Evolutionary conservation across 768 basidiomycete species (phyloP).

Genomic region (Termitomyces sp.): DNA sequence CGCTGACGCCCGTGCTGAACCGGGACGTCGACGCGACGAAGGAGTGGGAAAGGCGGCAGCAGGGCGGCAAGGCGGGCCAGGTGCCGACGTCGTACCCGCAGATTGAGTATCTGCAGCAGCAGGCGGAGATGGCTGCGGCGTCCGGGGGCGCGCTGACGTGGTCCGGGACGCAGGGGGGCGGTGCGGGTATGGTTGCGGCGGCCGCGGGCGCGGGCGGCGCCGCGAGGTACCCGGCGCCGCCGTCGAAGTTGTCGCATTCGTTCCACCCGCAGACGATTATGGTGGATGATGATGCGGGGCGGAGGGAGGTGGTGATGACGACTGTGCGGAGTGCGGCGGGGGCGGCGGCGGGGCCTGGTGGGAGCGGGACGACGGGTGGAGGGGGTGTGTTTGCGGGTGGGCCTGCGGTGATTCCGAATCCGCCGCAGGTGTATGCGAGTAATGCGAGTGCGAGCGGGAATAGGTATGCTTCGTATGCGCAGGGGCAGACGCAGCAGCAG

Average conservation of each 20-base stretch:
- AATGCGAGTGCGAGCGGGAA: conserved; percentile 46
- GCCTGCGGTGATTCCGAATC: conserved; percentile 60
- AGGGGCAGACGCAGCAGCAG: conserved; percentile 28
- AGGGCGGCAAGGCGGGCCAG: conserved; percentile 52
- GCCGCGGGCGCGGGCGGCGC: conserved; percentile 22
- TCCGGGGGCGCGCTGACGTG: conserved; percentile 61
- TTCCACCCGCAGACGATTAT: conserved; percentile 64
- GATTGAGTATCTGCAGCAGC: conserved; percentile 88
- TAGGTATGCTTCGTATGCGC: conserved; percentile 55
- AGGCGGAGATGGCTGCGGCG: conserved; percentile 74
- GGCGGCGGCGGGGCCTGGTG: conserved; percentile 17
- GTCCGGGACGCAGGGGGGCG: conserved; percentile 23
- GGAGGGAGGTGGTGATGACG: conserved; percentile 74
- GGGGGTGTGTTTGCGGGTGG: conserved; percentile 34
- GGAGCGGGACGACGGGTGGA: conserved; percentile 27
- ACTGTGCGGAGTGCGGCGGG: conserved; percentile 65
- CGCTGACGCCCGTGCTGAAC: conserved; percentile 89
- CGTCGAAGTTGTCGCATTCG: conserved; percentile 58
- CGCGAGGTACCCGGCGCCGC: conserved; percentile 54
- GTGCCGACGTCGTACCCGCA: conserved; percentile 76
- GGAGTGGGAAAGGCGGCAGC: conserved; percentile 93
- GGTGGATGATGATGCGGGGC: conserved; percentile 51
- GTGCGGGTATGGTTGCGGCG: conserved; percentile 12
- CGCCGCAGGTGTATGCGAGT: conserved; percentile 66
- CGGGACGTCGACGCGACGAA: conserved; percentile 84